A percentile compares a stretch with the other conserved stretches of the same genome.
These are phyloP conservation scores for Hygrophorus pudorinus DNA, from an alignment of 768 basidiomycete species.

Conservation along the genomic window DNA sequence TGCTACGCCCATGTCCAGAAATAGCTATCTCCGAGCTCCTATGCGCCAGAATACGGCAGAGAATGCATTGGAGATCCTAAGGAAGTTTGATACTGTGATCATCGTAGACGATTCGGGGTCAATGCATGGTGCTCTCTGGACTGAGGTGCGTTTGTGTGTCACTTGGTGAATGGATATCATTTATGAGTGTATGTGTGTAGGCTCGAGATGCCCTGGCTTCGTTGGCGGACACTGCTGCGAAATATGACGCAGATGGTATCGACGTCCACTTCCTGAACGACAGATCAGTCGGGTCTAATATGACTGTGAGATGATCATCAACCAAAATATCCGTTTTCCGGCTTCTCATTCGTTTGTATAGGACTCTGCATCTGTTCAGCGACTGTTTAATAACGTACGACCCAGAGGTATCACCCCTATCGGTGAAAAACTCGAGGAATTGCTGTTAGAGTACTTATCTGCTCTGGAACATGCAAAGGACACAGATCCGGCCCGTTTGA, in stretches of 20 bases:
- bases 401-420: constrained; percentile 40
- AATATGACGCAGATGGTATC: constrained; percentile 49
- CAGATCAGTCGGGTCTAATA: constrained; percentile 17
- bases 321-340: background rate
- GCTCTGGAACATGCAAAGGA: constrained; percentile 20
- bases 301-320: constrained; percentile 25
- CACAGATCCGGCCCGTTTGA: constrained; percentile 13
- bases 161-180: background rate
- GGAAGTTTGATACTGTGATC: constrained; percentile 45
- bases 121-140: constrained; percentile 42
- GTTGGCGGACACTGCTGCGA: constrained; percentile 36
- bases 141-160: constrained; percentile 26
- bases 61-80: constrained; percentile 25
- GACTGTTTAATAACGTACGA: constrained; percentile 32
- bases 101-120: constrained; percentile 54
- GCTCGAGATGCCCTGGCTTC: constrained; percentile 35
- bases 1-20: background rate
- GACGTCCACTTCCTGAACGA: constrained; percentile 55
- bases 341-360: constrained; percentile 12
- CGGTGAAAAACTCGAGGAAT: constrained; percentile 22
- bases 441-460: constrained; percentile 20
- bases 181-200: constrained; percentile 16
- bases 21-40: constrained; percentile 5
- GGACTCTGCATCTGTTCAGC: constrained; percentile 26
- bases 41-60: constrained; percentile 15